Evolutionary conservation across 371 early-diverging fungal species (phyloP).

Genomic region (Mucor indicus): DNA sequence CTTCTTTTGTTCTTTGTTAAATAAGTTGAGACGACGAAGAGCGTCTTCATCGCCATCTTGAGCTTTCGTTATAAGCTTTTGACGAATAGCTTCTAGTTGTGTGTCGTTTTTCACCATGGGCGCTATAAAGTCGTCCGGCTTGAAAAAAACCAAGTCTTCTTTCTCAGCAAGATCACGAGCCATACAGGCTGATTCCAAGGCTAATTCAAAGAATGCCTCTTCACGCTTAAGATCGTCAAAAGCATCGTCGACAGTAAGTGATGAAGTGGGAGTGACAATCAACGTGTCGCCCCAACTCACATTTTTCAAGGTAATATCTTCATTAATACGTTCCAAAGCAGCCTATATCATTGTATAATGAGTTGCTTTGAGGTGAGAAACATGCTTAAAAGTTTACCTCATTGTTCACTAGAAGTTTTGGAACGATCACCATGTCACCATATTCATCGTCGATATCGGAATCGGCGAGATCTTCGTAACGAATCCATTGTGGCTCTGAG

Average conservation of each 20-base stretch:
- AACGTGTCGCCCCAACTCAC: constrained; percentile 85
- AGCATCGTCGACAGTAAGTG: constrained; percentile 61
- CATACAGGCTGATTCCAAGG: constrained; percentile 72
- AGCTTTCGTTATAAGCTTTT: constrained; percentile 17
- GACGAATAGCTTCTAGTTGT: constrained; percentile 79
- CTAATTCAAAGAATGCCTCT: constrained; percentile 88
- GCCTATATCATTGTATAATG: constrained; percentile 23
- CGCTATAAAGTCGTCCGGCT: constrained; percentile 94
- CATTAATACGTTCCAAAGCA: constrained; percentile 55
- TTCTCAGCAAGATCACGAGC: constrained; percentile 59
- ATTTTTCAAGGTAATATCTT: constrained; percentile 66
- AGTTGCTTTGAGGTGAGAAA: neutral
- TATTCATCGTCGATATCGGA: constrained; percentile 44
- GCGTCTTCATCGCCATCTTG: constrained; percentile 27
- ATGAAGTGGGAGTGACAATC: constrained; percentile 64
- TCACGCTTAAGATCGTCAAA: constrained; percentile 90
- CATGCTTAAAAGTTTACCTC: constrained; percentile 40
- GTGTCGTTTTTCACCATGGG: constrained; percentile 97
- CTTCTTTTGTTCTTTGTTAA: constrained; percentile 23
- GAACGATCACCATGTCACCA: constrained; percentile 61
- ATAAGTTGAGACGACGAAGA: constrained; percentile 18
- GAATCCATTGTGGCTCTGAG: constrained; percentile 15
- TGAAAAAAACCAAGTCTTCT: constrained; percentile 69
- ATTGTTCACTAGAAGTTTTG: constrained; percentile 69
- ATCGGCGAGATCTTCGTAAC: constrained; percentile 33